A percentile compares a stretch with the other conserved stretches of the same genome.
Evolutionary conservation across 2,329 filamentous ascomycete genomes (phyloP).

Genomic region (Alternaria sp.): DNA sequence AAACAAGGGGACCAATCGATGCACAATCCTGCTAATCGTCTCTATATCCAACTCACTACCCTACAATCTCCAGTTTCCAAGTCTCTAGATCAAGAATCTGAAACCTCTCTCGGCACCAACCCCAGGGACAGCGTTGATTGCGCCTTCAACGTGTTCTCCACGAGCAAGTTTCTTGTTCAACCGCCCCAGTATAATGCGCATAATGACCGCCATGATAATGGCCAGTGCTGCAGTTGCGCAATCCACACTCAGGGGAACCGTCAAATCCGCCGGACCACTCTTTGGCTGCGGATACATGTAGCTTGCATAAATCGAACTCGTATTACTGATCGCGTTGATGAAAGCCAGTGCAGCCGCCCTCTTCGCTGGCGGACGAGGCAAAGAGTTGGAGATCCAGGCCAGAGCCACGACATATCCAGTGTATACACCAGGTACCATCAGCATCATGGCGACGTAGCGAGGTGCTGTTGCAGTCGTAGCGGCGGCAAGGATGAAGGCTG

Average conservation of each 20-base stretch:
- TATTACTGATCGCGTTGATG: constrained; percentile 76
- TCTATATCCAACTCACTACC: neutral
- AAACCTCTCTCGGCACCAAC: constrained; percentile 67
- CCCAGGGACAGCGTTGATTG: constrained; percentile 62
- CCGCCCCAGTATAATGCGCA: constrained; percentile 67
- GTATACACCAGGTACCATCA: constrained; percentile 70
- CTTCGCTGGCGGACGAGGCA: constrained; percentile 78
- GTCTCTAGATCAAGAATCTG: constrained; percentile 64
- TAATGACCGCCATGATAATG: constrained; percentile 66
- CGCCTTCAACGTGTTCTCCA: constrained; percentile 62
- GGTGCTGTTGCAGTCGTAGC: constrained; percentile 65
- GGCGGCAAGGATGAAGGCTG: constrained; percentile 71
- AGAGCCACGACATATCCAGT: constrained; percentile 67
- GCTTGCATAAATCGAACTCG: constrained; percentile 71
- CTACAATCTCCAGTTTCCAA: neutral
- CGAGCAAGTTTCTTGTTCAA: constrained; percentile 74
- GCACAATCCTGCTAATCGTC: neutral
- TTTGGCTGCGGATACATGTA: constrained; percentile 68
- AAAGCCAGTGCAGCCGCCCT: constrained; percentile 74
- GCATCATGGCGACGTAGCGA: constrained; percentile 73
- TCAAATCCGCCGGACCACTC: constrained; percentile 42
- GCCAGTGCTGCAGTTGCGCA: constrained; percentile 69
- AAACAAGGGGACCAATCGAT: constrained; percentile 1
- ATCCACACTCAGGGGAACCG: constrained; percentile 71
- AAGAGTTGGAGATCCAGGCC: constrained; percentile 77